These are phyloP conservation scores for Dentiscutata heterogama DNA, from an alignment of 371 early-diverging fungal genomes.

Conservation along the genomic window DNA sequence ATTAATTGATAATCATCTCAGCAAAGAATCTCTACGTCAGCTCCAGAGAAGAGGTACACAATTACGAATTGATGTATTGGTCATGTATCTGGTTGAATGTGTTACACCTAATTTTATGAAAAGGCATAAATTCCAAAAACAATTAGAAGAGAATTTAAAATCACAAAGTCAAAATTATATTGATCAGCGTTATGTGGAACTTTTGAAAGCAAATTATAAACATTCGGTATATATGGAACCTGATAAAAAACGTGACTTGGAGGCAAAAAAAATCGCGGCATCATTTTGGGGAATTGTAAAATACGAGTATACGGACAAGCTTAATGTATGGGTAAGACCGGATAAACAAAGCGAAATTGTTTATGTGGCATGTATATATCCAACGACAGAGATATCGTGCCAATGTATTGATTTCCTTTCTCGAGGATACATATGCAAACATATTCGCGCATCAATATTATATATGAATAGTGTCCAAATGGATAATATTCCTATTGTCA, in stretches of 20 bases:
- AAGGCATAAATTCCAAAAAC: background rate
- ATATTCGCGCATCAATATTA: background rate
- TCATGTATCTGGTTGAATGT: background rate
- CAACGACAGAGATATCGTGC: background rate
- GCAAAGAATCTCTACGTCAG: background rate
- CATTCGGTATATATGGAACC: background rate
- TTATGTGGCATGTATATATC: background rate
- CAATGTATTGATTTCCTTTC: constrained; percentile 3
- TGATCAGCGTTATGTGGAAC: background rate
- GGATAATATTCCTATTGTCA: background rate
- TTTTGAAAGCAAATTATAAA: no score
- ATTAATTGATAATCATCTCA: background rate
- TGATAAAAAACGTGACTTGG: background rate
- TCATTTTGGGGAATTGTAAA: no score
- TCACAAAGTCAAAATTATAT: background rate
- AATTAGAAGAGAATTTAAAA: background rate
- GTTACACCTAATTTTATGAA: background rate
- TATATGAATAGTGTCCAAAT: background rate
- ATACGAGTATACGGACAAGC: background rate
- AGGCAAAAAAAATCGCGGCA: background rate
- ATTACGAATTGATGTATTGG: background rate
- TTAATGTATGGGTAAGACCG: background rate
- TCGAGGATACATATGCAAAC: background rate
- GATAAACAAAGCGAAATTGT: background rate
- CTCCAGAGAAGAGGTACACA: background rate